Conservation (phyloP, 148 eudicot species). For the Oxyria digyna region DNA sequence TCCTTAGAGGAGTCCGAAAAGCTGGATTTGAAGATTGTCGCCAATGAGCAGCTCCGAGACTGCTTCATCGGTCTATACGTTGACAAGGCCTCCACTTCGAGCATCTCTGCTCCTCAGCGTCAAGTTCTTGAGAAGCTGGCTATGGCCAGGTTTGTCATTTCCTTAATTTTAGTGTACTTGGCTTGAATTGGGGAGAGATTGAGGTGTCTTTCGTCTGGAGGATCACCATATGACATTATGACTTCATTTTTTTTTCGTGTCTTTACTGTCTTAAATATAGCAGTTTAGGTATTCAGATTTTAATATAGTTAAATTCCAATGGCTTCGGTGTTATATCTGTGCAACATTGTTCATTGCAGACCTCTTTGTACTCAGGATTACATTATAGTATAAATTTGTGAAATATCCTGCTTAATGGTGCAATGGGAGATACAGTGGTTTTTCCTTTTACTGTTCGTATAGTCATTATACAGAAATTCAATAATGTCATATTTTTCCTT, state of each 20-base stretch:
- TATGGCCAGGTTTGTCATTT: constrained; percentile 42
- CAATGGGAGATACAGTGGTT: background rate
- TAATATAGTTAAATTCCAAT: background rate
- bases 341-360: background rate
- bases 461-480: background rate
- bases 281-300: background rate
- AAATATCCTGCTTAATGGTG: background rate
- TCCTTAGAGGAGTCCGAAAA: constrained; percentile 46
- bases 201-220: background rate
- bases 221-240: background rate
- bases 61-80: constrained; percentile 66
- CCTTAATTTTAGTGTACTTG: background rate
- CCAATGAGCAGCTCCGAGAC: constrained; percentile 40
- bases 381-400: background rate
- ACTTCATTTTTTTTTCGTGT: background rate
- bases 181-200: background rate
- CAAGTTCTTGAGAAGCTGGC: constrained; percentile 65
- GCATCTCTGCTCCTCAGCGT: constrained; percentile 32
- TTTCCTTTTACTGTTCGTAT: background rate
- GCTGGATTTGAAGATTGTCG: constrained; percentile 45
- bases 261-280: too few species aligned
- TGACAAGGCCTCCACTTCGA: constrained; percentile 35
- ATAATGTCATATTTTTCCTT: too few species aligned
- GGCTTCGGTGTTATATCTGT: background rate
- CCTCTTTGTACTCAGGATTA: background rate